Conservation (phyloP, 2,329 filamentous ascomycete genomes). For the Ilyonectria sp. region DNA sequence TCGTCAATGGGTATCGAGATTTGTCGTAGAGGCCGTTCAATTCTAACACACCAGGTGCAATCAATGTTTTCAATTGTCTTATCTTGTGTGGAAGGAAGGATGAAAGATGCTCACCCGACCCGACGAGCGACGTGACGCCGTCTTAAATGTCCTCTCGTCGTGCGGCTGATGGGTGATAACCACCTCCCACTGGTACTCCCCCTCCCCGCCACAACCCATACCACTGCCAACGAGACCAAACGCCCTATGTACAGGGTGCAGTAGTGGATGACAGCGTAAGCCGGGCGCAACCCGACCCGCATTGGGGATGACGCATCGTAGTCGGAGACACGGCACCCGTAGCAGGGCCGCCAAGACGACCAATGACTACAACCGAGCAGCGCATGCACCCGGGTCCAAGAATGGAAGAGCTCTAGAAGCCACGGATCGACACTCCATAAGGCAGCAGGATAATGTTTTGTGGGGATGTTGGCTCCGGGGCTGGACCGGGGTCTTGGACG, state of each 20-base stretch:
- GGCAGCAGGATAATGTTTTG: slow-evolving; percentile 32
- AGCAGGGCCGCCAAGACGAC: slow-evolving; percentile 20
- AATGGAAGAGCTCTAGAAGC: slow-evolving; percentile 30
- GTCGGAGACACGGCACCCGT: slow-evolving; percentile 26
- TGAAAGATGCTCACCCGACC: neutral
- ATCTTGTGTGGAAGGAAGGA: neutral
- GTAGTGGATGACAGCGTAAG: slow-evolving; percentile 16
- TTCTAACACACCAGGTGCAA: neutral
- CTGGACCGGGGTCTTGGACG: slow-evolving; percentile 30
- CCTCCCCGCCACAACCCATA: slow-evolving; percentile 9
- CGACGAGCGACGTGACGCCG: slow-evolving; percentile 12
- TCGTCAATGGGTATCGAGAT: slow-evolving; percentile 34
- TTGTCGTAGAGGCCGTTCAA: slow-evolving; percentile 4
- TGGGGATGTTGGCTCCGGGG: slow-evolving; percentile 42
- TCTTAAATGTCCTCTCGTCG: slow-evolving; percentile 32
- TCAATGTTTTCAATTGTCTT: neutral
- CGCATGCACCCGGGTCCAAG: slow-evolving; percentile 12
- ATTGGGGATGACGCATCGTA: slow-evolving; percentile 27
- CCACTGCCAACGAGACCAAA: slow-evolving; percentile 5
- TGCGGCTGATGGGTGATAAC: slow-evolving; percentile 30
- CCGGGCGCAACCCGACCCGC: slow-evolving; percentile 28
- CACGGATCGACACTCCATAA: slow-evolving; percentile 18
- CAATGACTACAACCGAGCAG: slow-evolving; percentile 21
- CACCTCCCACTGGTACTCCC: neutral
- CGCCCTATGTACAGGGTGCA: slow-evolving; percentile 2